phyloP scores from a whole-genome alignment of 1,284 basidiomycete species.

The Tetrapyrgos nigripes region DNA sequence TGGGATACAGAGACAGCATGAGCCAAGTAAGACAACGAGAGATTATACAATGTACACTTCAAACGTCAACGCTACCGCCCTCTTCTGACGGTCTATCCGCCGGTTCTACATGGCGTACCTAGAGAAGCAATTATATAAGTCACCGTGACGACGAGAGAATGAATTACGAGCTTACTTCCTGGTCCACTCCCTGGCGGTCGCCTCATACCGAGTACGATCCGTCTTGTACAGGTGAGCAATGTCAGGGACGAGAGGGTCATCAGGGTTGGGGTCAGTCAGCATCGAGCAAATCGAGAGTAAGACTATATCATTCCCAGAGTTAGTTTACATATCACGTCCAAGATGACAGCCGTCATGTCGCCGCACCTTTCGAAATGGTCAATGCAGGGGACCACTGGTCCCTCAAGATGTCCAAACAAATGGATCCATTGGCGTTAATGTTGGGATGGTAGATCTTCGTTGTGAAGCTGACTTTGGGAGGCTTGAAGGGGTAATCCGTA shows the following conservation, averaged over 20 bases:
- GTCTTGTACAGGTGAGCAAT: slow-evolving; percentile 96
- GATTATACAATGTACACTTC: slow-evolving; percentile 21
- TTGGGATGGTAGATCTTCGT: slow-evolving; percentile 94
- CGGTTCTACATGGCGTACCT: slow-evolving; percentile 67
- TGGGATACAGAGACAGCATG: neutral
- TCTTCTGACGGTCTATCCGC: neutral
- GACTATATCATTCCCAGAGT: slow-evolving; percentile 65
- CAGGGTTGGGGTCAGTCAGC: slow-evolving; percentile 97
- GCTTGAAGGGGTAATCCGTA: slow-evolving; percentile 98
- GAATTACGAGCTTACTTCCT: slow-evolving; percentile 76
- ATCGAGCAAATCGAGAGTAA: slow-evolving; percentile 96
- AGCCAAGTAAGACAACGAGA: neutral
- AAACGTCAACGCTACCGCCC: slow-evolving; percentile 4
- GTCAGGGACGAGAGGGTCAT: slow-evolving; percentile 85
- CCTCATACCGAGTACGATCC: slow-evolving; percentile 82
- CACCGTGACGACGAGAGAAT: neutral
- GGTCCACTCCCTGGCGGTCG: slow-evolving; percentile 96
- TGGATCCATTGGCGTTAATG: slow-evolving; percentile 98
- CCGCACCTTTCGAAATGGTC: slow-evolving; percentile 96
- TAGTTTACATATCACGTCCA: slow-evolving; percentile 8
- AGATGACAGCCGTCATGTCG: slow-evolving; percentile 1
- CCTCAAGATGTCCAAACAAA: slow-evolving; percentile 97
- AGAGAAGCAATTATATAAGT: slow-evolving; percentile 31
- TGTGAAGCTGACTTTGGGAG: slow-evolving; percentile 98
- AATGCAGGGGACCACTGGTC: slow-evolving; percentile 99